Conservation (phyloP, 345 rosid genomes). For the Eucalyptus marginata region DNA sequence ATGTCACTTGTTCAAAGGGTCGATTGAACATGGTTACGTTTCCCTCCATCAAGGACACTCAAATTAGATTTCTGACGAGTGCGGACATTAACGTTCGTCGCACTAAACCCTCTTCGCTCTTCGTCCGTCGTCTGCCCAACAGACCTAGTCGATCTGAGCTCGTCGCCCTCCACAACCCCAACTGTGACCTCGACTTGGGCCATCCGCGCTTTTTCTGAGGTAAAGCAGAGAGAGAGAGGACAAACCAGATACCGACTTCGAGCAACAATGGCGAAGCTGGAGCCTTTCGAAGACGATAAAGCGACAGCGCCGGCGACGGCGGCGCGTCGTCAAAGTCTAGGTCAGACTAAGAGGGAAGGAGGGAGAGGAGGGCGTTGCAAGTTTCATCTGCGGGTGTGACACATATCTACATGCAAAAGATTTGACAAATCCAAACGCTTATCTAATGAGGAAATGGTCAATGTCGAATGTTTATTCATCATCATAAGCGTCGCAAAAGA, state of each 20-base stretch:
- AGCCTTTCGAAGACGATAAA: background rate
- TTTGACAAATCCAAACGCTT: background rate
- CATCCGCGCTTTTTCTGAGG: too few species aligned
- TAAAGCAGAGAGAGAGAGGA: too few species aligned
- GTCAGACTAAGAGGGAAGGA: background rate
- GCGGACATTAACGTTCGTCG: background rate
- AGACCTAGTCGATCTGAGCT: too few species aligned
- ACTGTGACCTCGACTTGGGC: too few species aligned
- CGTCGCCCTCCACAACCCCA: too few species aligned
- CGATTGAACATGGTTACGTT: background rate
- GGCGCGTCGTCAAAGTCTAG: background rate
- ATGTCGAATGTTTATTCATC: background rate
- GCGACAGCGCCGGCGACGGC: background rate
- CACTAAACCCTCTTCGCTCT: background rate
- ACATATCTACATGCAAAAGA: background rate
- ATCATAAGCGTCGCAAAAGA: background rate
- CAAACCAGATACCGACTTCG: background rate
- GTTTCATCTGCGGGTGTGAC: background rate
- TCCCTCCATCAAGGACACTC: background rate
- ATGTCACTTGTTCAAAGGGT: background rate
- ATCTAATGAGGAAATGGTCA: background rate
- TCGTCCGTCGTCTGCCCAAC: background rate
- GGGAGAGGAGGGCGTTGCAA: background rate
- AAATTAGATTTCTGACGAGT: background rate
- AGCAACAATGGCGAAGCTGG: background rate